Percentiles rank a stretch among this genome's conserved stretches.
Evolutionary conservation across 805 yeast species (phyloP).

Genomic region (Candida montana): DNA sequence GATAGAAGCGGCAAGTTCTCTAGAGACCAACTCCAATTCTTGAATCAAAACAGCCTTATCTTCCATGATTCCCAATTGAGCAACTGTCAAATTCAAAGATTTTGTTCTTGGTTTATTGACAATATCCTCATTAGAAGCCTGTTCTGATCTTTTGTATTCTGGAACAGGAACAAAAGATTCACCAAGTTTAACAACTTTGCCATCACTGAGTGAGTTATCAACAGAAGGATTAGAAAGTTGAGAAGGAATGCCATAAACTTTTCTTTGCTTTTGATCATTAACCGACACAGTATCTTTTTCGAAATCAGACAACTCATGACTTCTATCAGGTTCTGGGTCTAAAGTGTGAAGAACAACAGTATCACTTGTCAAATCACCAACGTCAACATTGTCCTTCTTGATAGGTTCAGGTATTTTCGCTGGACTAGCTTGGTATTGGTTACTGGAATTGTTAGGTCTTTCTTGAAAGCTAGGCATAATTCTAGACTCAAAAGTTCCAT

Average conservation of each 20-base stretch:
- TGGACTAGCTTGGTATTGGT: too few relatives aligned
- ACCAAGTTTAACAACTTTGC: constrained; percentile 4
- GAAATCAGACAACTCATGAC: not conserved
- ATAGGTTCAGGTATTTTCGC: not conserved
- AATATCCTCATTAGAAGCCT: not conserved
- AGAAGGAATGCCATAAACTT: not conserved
- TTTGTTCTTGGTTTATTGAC: constrained; percentile 4
- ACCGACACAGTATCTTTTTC: not conserved
- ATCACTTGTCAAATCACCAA: constrained; percentile 22
- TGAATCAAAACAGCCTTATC: constrained; percentile 53
- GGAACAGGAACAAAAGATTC: constrained; percentile 16
- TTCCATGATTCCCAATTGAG: constrained; percentile 56
- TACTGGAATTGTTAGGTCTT: not conserved
- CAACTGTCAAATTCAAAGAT: constrained; percentile 43
- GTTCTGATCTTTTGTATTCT: not conserved
- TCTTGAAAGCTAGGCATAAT: constrained; percentile 6
- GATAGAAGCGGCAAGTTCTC: constrained; percentile 68
- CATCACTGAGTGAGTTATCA: not conserved
- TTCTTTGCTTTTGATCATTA: not conserved
- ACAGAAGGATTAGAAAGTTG: not conserved
- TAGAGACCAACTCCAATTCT: constrained; percentile 63
- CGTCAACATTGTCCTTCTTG: constrained; percentile 7
- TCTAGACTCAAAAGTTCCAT: constrained; percentile 8
- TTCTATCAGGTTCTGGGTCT: constrained; percentile 1
- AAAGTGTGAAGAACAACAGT: constrained; percentile 8